Conservation (phyloP, 2,329 filamentous ascomycete genomes). For the Lecanoromycetidae sp. region DNA sequence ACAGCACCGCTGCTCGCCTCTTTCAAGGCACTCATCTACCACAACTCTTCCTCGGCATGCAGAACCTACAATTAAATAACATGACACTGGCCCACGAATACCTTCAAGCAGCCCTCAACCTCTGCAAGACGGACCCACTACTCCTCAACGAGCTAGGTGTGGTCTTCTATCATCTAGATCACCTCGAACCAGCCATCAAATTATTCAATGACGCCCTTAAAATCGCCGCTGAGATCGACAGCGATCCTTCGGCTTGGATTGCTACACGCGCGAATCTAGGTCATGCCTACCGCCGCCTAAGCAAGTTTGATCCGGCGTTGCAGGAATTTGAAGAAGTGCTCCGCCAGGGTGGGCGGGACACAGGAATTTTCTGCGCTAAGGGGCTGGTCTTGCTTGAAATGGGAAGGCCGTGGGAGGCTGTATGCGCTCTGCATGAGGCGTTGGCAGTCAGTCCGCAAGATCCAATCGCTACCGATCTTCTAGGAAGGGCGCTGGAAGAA, state of each 20-base stretch:
- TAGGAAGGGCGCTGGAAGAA: conserved; percentile 30
- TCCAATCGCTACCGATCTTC: conserved; percentile 39
- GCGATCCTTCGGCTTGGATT: conserved; percentile 70
- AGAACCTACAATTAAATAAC: conserved; percentile 92
- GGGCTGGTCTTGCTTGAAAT: conserved; percentile 39
- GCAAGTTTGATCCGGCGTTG: conserved; percentile 58
- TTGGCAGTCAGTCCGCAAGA: conserved; percentile 41
- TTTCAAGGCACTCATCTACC: conserved; percentile 97
- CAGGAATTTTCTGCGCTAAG: conserved; percentile 37
- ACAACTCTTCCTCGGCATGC: conserved; percentile 94
- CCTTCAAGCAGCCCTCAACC: conserved; percentile 70
- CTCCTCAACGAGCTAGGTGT: conserved; percentile 93
- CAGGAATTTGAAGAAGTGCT: conserved; percentile 65
- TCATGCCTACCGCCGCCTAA: conserved; percentile 67
- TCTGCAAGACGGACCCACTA: conserved; percentile 75
- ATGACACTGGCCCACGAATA: conserved; percentile 91
- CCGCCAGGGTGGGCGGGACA: conserved; percentile 34
- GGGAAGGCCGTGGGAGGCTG: conserved; percentile 34
- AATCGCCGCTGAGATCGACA: conserved; percentile 68
- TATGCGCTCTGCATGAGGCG: conserved; percentile 39
- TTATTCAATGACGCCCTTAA: conserved; percentile 68
- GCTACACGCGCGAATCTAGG: conserved; percentile 78
- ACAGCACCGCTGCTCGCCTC: conserved; percentile 83
- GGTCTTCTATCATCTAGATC: conserved; percentile 85
- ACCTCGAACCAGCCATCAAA: conserved; percentile 59